Percentiles rank a stretch among this genome's conserved stretches.
phyloP scores from a whole-genome alignment of 768 basidiomycete genomes.

The Pisolithus albus region DNA sequence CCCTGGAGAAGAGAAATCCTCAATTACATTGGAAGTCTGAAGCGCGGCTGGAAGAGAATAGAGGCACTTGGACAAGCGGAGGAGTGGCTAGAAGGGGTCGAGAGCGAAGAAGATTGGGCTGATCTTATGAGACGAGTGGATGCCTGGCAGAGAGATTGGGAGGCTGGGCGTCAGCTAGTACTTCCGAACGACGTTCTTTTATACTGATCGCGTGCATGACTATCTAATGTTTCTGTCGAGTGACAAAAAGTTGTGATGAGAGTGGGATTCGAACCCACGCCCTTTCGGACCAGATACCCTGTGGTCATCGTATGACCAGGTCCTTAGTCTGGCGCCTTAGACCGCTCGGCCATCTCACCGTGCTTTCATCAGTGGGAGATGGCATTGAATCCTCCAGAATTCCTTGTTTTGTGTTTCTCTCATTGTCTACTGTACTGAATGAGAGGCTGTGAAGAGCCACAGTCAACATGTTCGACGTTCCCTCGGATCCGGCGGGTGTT shows the following conservation, averaged over 20 bases:
- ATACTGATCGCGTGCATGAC: too few relatives aligned
- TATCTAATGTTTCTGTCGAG: too few relatives aligned
- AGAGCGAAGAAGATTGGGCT: slow-evolving; percentile 44
- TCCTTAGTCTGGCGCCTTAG: slow-evolving; percentile 80
- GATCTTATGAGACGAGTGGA: slow-evolving; percentile 39
- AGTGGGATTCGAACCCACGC: slow-evolving; percentile 40
- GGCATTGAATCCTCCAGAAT: neutral
- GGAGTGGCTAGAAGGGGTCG: slow-evolving; percentile 39
- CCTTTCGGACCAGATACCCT: slow-evolving; percentile 32
- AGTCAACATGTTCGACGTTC: neutral
- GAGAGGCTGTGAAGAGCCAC: neutral
- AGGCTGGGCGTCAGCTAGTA: slow-evolving; percentile 10
- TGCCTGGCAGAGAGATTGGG: slow-evolving; percentile 45
- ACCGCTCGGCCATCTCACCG: slow-evolving; percentile 77
- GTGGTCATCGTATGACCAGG: slow-evolving; percentile 1
- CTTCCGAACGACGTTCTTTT: too few relatives aligned
- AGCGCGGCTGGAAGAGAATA: slow-evolving; percentile 31
- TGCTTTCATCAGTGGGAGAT: neutral
- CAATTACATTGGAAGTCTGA: slow-evolving; percentile 25
- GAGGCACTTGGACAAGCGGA: slow-evolving; percentile 32
- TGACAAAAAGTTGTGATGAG: slow-evolving; percentile 8
- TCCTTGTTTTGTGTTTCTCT: neutral
- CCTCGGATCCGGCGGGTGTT: neutral
- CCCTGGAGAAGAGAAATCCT: slow-evolving; percentile 38
- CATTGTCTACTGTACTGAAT: neutral